Percentiles rank a stretch among this genome's conserved stretches.
Conservation (phyloP, 75 land plant genomes). For the Cryptomeria japonica region DNA sequence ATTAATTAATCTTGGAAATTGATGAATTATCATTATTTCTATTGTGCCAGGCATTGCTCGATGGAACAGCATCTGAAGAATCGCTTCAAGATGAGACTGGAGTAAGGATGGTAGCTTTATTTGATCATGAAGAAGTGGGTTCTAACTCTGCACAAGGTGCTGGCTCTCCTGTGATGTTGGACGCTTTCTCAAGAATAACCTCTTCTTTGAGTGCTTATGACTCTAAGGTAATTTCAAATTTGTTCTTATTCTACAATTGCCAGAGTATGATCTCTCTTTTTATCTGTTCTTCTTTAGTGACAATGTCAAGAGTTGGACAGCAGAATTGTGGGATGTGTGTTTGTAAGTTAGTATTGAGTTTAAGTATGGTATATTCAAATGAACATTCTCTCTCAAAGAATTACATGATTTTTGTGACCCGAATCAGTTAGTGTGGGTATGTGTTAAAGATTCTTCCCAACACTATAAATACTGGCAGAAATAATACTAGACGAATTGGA, state of each 20-base stretch:
- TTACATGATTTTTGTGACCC: background rate
- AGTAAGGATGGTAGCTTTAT: slow-evolving; percentile 91
- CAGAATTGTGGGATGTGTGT: background rate
- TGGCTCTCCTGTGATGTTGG: slow-evolving; percentile 95
- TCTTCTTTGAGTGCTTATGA: slow-evolving; percentile 45
- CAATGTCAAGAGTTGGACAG: background rate
- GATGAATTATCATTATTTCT: background rate
- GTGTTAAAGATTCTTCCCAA: background rate
- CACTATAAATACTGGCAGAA: background rate
- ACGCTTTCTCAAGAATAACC: slow-evolving; percentile 80
- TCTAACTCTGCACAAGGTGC: slow-evolving; percentile 99
- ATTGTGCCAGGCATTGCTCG: slow-evolving; percentile 79
- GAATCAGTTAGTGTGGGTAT: background rate
- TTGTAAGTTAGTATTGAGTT: background rate
- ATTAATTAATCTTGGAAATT: background rate
- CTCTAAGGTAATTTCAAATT: slow-evolving; percentile 32
- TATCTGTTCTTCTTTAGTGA: background rate
- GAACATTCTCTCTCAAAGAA: background rate
- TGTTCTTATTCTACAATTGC: background rate
- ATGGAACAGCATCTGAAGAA: slow-evolving; percentile 66
- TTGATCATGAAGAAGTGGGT: slow-evolving; percentile 99
- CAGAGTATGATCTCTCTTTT: background rate
- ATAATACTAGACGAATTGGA: background rate
- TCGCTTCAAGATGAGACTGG: slow-evolving; percentile 77
- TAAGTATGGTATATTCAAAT: background rate